phyloP scores from a whole-genome alignment of 331 rosid species.

The Spiraea crenata region DNA sequence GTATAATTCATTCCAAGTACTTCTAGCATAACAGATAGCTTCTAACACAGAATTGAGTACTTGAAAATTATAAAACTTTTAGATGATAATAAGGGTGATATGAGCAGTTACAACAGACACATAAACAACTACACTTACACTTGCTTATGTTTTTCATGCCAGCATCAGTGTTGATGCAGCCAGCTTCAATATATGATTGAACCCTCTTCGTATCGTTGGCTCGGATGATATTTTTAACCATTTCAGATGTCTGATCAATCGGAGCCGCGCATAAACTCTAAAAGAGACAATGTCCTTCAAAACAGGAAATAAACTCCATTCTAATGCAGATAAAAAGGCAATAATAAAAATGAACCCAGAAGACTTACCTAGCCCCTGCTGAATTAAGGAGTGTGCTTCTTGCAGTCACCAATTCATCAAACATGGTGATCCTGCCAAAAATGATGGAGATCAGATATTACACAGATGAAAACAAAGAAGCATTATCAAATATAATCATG shows the following conservation, averaged over 20 bases:
- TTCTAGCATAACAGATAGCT: neutral
- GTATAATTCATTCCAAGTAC: neutral
- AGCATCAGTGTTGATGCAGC: slow-evolving; percentile 54
- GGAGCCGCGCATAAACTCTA: slow-evolving; percentile 68
- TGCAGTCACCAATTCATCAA: slow-evolving; percentile 53
- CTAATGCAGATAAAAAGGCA: neutral
- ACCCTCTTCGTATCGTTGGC: slow-evolving; percentile 57
- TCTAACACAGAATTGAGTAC: neutral
- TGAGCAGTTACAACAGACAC: neutral
- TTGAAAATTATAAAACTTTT: neutral
- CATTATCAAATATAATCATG: neutral
- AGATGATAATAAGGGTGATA: neutral
- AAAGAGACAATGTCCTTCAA: neutral
- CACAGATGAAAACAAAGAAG: neutral
- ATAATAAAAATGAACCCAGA: slow-evolving; percentile 22
- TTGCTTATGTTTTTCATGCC: slow-evolving; percentile 42
- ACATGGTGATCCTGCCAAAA: slow-evolving; percentile 50
- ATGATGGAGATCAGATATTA: neutral
- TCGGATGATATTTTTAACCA: slow-evolving; percentile 45
- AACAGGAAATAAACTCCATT: slow-evolving; percentile 14
- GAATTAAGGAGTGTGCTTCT: slow-evolving; percentile 67
- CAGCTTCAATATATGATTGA: slow-evolving; percentile 55
- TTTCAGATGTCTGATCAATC: slow-evolving; percentile 45
- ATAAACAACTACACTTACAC: slow-evolving; percentile 41
- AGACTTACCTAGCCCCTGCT: slow-evolving; percentile 67